Conservation (phyloP, 78 protist genomes). For the Dictyostelium capitatum region DNA sequence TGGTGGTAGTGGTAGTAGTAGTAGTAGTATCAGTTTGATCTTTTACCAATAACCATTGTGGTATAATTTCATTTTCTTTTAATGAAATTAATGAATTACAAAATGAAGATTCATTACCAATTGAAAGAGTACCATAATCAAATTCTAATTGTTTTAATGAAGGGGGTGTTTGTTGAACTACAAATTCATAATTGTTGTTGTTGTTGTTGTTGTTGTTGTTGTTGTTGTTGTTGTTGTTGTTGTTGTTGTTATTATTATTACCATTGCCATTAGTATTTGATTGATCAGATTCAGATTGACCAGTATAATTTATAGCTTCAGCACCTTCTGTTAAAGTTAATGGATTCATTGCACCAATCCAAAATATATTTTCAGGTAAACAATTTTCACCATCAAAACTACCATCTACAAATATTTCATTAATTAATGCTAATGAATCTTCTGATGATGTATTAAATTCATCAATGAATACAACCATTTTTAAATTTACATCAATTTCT, state of each 20-base stretch:
- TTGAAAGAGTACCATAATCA: constrained; percentile 30
- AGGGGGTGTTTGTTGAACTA: constrained; percentile 63
- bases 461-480: constrained; percentile 84
- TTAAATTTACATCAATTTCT: constrained; percentile 28
- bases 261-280: background rate
- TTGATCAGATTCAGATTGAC: background rate
- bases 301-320: constrained; percentile 12
- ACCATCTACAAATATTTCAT: constrained; percentile 73
- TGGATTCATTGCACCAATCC: constrained; percentile 87
- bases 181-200: constrained; percentile 1
- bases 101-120: constrained; percentile 1
- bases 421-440: constrained; percentile 66
- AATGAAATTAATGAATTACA: background rate
- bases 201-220: background rate
- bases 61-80: background rate
- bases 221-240: too few relatives aligned
- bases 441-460: constrained; percentile 74
- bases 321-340: background rate
- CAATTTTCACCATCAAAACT: constrained; percentile 57
- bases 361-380: constrained; percentile 67
- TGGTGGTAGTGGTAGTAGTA: background rate
- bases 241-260: too few relatives aligned
- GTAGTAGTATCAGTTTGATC: background rate
- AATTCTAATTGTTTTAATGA: constrained; percentile 42
- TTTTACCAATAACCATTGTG: background rate